Conservation (phyloP, 2,329 filamentous ascomycete genomes). For the Sarocladiaceae sp. region DNA sequence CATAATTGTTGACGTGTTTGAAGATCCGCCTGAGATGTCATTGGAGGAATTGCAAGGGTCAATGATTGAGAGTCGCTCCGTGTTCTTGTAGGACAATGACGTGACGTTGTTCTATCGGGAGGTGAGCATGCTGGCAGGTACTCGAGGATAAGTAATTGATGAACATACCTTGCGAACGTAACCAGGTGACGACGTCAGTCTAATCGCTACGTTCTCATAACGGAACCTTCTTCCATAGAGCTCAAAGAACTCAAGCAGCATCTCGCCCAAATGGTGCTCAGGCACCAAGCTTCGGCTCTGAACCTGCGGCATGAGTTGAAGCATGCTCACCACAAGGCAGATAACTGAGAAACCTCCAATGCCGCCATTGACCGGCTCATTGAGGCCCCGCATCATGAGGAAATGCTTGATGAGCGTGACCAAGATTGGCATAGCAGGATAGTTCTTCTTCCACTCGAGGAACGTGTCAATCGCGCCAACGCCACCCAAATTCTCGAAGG, state of each 20-base stretch:
- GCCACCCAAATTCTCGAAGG: slow-evolving; percentile 87
- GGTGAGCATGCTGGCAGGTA: slow-evolving; percentile 9
- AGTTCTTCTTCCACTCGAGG: slow-evolving; percentile 70
- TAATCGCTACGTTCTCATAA: slow-evolving; percentile 65
- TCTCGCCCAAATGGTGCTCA: slow-evolving; percentile 68
- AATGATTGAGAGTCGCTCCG: slow-evolving; percentile 75
- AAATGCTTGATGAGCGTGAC: slow-evolving; percentile 92
- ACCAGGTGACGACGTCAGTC: slow-evolving; percentile 62
- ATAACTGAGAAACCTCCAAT: slow-evolving; percentile 93
- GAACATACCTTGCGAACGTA: slow-evolving; percentile 70
- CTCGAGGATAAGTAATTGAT: not conserved
- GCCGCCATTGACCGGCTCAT: slow-evolving; percentile 87
- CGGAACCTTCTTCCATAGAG: slow-evolving; percentile 85
- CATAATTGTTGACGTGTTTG: slow-evolving; percentile 63
- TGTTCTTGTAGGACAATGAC: slow-evolving; percentile 52
- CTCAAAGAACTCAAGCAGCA: slow-evolving; percentile 84
- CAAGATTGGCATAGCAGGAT: slow-evolving; percentile 80
- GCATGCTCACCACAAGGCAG: slow-evolving; percentile 84
- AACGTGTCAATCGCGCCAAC: slow-evolving; percentile 79
- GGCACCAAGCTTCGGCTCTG: slow-evolving; percentile 56
- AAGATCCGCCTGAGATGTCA: slow-evolving; percentile 86
- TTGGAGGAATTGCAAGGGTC: slow-evolving; percentile 84
- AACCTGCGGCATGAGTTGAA: slow-evolving; percentile 73
- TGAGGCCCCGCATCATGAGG: slow-evolving; percentile 80
- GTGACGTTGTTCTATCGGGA: slow-evolving; percentile 35